Evolutionary conservation across 2,329 filamentous ascomycete genomes (phyloP).

Genomic region (Bipolaris cookei): DNA sequence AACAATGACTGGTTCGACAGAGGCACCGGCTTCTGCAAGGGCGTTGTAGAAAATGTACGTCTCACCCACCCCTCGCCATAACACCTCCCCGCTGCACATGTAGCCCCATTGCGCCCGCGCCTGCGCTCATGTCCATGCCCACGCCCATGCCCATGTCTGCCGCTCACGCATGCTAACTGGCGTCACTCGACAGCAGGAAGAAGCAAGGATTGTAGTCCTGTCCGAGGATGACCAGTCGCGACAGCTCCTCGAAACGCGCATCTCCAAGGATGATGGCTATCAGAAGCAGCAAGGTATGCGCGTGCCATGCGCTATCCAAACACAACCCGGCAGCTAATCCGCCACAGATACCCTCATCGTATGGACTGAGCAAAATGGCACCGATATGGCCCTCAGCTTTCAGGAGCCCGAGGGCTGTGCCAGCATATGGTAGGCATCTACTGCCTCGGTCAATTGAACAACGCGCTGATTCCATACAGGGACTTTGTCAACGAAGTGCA

Average conservation of each 20-base stretch:
- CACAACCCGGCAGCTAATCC: conserved; percentile 24
- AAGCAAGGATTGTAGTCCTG: conserved; percentile 86
- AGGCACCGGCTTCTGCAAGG: conserved; percentile 93
- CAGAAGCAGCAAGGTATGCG: conserved; percentile 92
- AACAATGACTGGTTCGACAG: conserved; percentile 99
- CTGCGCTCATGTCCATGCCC: neutral
- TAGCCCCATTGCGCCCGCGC: conserved; percentile 23
- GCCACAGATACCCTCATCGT: conserved; percentile 89
- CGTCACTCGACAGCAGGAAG: conserved; percentile 68
- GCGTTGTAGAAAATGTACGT: conserved; percentile 74
- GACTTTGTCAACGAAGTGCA: conserved; percentile 90
- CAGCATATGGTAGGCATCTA: conserved; percentile 75
- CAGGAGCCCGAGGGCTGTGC: conserved; percentile 96
- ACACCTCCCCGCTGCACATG: neutral
- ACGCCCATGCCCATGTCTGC: neutral
- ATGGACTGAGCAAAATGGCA: conserved; percentile 90
- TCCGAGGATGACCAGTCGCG: conserved; percentile 90
- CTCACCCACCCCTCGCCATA: neutral
- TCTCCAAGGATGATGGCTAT: conserved; percentile 92
- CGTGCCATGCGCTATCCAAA: neutral
- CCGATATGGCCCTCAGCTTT: conserved; percentile 98
- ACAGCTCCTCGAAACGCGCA: conserved; percentile 84
- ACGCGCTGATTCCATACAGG: conserved; percentile 59
- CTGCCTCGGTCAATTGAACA: neutral
- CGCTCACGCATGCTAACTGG: conserved; percentile 46